A percentile compares a stretch with the other conserved stretches of the same genome.
These are phyloP conservation scores for Pilobolus umbonatus DNA, from an alignment of 192 early-diverging fungal species.

Conservation along the genomic window DNA sequence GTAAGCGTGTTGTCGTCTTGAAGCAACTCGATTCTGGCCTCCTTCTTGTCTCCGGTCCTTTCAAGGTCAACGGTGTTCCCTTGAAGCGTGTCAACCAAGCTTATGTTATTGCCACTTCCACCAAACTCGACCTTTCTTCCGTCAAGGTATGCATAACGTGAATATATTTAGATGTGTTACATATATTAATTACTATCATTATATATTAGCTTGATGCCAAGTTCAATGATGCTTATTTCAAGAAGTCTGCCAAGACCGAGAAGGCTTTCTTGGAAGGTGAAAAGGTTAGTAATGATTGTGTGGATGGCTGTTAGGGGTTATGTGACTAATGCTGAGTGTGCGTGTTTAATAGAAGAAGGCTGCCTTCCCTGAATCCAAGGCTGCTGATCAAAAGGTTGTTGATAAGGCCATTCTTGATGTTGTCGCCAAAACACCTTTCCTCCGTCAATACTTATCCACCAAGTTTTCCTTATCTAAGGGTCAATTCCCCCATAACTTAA, in stretches of 20 bases:
- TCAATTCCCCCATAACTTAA: constrained; percentile 92
- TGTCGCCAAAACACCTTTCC: constrained; percentile 81
- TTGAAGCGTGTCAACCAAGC: constrained; percentile 97
- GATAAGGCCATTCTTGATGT: constrained; percentile 81
- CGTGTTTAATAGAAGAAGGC: constrained; percentile 57
- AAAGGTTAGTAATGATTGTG: constrained; percentile 36
- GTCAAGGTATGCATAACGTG: constrained; percentile 42
- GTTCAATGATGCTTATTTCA: constrained; percentile 94
- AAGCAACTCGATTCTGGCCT: constrained; percentile 95
- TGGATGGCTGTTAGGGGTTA: not conserved
- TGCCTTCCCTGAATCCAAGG: constrained; percentile 71
- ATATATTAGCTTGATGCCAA: constrained; percentile 55
- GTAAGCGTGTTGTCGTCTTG: constrained; percentile 98
- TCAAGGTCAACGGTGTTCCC: constrained; percentile 98
- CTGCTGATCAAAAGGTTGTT: constrained; percentile 86
- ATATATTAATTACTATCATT: not conserved
- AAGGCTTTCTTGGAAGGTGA: constrained; percentile 84
- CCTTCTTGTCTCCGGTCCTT: constrained; percentile 95
- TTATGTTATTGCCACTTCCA: constrained; percentile 99
- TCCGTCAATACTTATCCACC: constrained; percentile 84
- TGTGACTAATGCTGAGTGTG: too few species aligned
- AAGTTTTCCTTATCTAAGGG: constrained; percentile 93
- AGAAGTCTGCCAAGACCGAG: constrained; percentile 76
- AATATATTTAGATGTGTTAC: not conserved
- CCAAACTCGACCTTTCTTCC: constrained; percentile 88